Evolutionary conservation across 176 grass and related monocot genomes (phyloP), one percentile per base, ranked within the genome.

Genomic region (Aegilops umbellulata): DNA sequence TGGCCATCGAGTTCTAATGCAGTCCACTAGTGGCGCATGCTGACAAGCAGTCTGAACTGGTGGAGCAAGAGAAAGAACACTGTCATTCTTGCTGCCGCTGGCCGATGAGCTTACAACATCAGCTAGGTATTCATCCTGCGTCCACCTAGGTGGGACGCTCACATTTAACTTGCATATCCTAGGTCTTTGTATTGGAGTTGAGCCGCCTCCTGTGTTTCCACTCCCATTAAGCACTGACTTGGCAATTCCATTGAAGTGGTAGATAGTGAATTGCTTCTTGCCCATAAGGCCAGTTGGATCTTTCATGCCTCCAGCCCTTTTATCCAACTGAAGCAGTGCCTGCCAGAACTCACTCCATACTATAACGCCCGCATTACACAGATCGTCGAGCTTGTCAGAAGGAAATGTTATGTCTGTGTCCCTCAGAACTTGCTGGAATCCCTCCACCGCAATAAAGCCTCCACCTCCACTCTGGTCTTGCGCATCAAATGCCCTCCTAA

Each of bases 271-370:
- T 77, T 91, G 82, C 89, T 99, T 99, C 87, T 94, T 99, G 63
- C 97, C 97, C 97, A 94, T 90, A 77, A 93, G 90, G 36, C 97
- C 97, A 51, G 89, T 94, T 64, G 94, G 91, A 83, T 99, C 97
- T 83, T 97, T 99, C 80, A 97, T 88, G 66, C 97, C 97, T 65
- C 97, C 97, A 2, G 86, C 85, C 39, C 79, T 93, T 90, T 84
- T 99, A 82, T 99, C 97, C 80, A 99, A 87, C 67, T 94, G 90
- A 61, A 94, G 72, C 27, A 99, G 82, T 36, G 94, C 94, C 51
- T 94, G 94, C 97, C 97, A 99, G 78, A 99, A 97, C 80, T 99
- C 97, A 74, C 97, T 99, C 97, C 97, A 99, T 84, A 99, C 92
- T 74, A 99, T 99, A 78, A 97, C 90, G 23, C 94, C 97, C 10